Evolutionary conservation across 2,329 filamentous ascomycete genomes (phyloP).

Genomic region (Geosmithia morbida): DNA sequence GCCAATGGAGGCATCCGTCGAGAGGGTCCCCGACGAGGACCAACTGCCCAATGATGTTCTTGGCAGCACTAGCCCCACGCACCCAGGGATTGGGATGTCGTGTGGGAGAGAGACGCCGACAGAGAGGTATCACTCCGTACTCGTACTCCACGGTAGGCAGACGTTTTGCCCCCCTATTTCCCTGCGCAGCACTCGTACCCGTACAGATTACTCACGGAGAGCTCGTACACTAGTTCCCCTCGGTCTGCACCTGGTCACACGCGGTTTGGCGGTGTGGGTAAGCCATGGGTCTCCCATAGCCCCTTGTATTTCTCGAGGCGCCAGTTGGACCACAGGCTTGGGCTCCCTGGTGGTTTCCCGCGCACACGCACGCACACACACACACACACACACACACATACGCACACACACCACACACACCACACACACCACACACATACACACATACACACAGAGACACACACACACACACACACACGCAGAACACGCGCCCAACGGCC

Average conservation of each 20-base stretch:
- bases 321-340: conserved; percentile 1
- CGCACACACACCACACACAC: background rate
- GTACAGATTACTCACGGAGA: too few relatives aligned
- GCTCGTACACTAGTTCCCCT: background rate
- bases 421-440: too few relatives aligned
- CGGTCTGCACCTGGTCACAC: conserved; percentile 1
- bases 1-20: conserved; percentile 28
- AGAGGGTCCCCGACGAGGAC: conserved; percentile 24
- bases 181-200: background rate
- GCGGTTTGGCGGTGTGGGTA: conserved; percentile 5
- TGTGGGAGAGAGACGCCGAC: background rate
- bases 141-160: background rate
- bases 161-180: too few relatives aligned
- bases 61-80: conserved; percentile 28
- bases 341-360: background rate
- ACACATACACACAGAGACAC: background rate
- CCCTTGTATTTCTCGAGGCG: conserved; percentile 4
- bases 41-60: conserved; percentile 35
- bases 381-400: too few relatives aligned
- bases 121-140: background rate
- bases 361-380: background rate
- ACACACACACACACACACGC: background rate
- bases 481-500: background rate
- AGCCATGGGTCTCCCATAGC: conserved; percentile 1
- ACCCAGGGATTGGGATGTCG: conserved; percentile 18